A percentile compares a stretch with the other conserved stretches of the same genome.
phyloP scores from a whole-genome alignment of 2,329 filamentous ascomycete species.

The Coniella vitis region DNA sequence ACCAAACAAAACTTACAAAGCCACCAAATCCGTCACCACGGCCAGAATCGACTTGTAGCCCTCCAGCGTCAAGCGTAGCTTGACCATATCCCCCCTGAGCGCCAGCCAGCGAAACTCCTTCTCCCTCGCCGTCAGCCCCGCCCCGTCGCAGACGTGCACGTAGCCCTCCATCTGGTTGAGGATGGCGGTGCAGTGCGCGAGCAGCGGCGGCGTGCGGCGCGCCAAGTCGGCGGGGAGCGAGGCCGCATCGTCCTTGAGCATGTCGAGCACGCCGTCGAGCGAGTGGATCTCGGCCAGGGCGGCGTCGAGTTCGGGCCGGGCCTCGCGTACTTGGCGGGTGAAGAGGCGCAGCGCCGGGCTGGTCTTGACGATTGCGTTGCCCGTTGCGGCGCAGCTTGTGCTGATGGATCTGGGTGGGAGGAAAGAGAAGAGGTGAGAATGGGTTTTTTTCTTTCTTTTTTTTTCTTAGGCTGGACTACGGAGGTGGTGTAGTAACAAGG shows the following conservation, averaged over 20 bases:
- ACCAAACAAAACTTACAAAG: slow-evolving; percentile 26
- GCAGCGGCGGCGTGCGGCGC: slow-evolving; percentile 27
- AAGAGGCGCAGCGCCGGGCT: slow-evolving; percentile 27
- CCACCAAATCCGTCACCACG: slow-evolving; percentile 34
- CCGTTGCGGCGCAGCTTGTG: slow-evolving; percentile 30
- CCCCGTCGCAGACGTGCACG: slow-evolving; percentile 25
- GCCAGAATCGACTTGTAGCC: slow-evolving; percentile 33
- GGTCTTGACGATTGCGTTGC: slow-evolving; percentile 29
- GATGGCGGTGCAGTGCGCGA: slow-evolving; percentile 29
- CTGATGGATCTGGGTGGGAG: slow-evolving; percentile 27
- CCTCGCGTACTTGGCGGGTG: slow-evolving; percentile 34
- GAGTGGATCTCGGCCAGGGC: slow-evolving; percentile 36
- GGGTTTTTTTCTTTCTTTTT: background rate
- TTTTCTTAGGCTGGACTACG: no score
- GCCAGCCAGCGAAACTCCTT: slow-evolving; percentile 32
- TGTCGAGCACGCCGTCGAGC: slow-evolving; percentile 31
- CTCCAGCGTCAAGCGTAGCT: slow-evolving; percentile 28
- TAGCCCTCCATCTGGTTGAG: slow-evolving; percentile 30
- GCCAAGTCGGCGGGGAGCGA: slow-evolving; percentile 30
- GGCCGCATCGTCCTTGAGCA: slow-evolving; percentile 32
- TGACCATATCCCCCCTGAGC: slow-evolving; percentile 25
- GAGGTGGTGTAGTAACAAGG: background rate
- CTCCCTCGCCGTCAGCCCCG: slow-evolving; percentile 27
- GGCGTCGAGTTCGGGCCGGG: slow-evolving; percentile 31
- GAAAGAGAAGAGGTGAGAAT: background rate